Evolutionary conservation across 2,329 filamentous ascomycete genomes (phyloP).

Genomic region (Aspergillus luchuensis): DNA sequence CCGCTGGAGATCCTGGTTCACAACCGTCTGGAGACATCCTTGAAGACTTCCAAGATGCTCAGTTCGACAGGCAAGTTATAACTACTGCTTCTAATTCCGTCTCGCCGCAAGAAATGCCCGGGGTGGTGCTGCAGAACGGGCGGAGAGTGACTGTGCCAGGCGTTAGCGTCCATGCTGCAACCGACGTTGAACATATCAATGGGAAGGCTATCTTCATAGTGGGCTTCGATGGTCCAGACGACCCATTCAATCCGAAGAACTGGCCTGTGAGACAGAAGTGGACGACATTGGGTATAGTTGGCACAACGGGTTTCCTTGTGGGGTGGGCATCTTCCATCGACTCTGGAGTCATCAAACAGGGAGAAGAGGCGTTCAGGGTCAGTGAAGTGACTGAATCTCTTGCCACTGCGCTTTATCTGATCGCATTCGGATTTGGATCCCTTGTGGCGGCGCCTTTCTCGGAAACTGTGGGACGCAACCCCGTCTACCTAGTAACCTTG

Average conservation of each 20-base stretch:
- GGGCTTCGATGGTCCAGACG: slow-evolving; percentile 27
- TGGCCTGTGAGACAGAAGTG: slow-evolving; percentile 40
- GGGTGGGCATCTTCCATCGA: slow-evolving; percentile 53
- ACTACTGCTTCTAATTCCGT: neutral
- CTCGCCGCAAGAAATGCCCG: neutral
- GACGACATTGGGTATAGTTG: slow-evolving; percentile 36
- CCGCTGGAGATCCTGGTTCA: slow-evolving; percentile 4
- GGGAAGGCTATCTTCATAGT: neutral
- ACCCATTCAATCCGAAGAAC: slow-evolving; percentile 50
- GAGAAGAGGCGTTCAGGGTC: slow-evolving; percentile 43
- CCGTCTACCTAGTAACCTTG: slow-evolving; percentile 52
- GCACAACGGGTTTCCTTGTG: slow-evolving; percentile 52
- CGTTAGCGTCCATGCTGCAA: neutral
- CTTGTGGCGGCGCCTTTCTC: slow-evolving; percentile 52
- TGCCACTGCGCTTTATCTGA: slow-evolving; percentile 44
- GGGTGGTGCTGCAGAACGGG: neutral
- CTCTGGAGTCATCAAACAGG: slow-evolving; percentile 26
- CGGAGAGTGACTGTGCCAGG: neutral
- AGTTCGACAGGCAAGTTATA: neutral
- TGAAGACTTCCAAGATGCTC: neutral
- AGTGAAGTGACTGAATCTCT: slow-evolving; percentile 48
- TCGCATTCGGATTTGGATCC: slow-evolving; percentile 50
- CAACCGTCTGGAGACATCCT: slow-evolving; percentile 6
- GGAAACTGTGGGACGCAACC: slow-evolving; percentile 51
- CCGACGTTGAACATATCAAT: neutral